Evolutionary conservation across 768 basidiomycete species (phyloP).

Genomic region (Boletus subparvulus): DNA sequence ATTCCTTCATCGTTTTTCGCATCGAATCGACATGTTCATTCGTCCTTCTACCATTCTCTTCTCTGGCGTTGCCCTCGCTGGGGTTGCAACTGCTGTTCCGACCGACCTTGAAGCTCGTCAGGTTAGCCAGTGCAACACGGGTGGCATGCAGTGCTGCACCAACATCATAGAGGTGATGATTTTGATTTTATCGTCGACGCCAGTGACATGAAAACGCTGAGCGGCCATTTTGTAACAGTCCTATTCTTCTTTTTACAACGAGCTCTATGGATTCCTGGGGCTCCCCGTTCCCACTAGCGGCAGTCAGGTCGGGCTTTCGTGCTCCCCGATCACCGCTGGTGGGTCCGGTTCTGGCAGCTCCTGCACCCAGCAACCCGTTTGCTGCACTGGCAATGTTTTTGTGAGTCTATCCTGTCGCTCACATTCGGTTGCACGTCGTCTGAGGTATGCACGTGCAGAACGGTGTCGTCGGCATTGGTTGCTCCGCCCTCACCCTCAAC

Average conservation of each 20-base stretch:
- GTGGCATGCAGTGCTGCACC: constrained; percentile 25
- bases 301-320: background rate
- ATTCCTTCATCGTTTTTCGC: background rate
- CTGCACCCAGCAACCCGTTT: background rate
- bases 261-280: background rate
- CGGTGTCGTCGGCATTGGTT: background rate
- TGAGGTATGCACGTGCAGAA: background rate
- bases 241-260: background rate
- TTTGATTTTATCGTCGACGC: background rate
- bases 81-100: background rate
- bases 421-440: background rate
- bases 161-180: too few species aligned
- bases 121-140: constrained; percentile 38
- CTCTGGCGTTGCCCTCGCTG: background rate
- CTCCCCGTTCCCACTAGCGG: background rate
- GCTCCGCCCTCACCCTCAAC: constrained; percentile 1
- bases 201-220: background rate
- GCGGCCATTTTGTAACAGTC: background rate
- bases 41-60: background rate
- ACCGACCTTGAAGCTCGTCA: background rate
- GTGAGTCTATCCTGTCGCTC: background rate
- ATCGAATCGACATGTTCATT: background rate
- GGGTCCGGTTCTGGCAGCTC: background rate
- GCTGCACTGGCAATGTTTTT: constrained; percentile 1
- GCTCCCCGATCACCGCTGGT: background rate